Base-by-base conservation (phyloP, 2,329 filamentous ascomycete species). In the Talaromyces verruculosus region DNA sequence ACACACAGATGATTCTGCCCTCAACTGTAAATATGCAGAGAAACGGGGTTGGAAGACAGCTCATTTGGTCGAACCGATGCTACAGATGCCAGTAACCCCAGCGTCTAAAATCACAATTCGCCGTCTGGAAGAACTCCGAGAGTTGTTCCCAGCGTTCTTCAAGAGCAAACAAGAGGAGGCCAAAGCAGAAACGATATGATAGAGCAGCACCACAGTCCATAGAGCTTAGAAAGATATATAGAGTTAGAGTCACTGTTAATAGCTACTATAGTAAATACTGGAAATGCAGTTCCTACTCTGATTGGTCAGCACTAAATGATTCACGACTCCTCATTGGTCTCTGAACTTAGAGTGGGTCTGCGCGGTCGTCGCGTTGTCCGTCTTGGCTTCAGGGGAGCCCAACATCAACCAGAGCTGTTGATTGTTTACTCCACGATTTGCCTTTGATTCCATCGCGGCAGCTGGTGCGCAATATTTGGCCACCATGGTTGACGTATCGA, bases 61-160 rank as follows among this genome's bases (percentile, higher is more conserved):
- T 5, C 95, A 98, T 78, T 84, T 97, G 25, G 88, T 98, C 5
- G 95, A 98, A 75, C 88, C 91, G 41, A 86, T 85, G 6, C 83
- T 92, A 39, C 80, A 85, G 17, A 76, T 84, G 10, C 93, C 93
- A 1, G 77, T 79, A 25, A 84, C 82, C 5, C 87, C 85, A 67
- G 89, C 90, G 4, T 89, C 89, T 43, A 86, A 91, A 72, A 87
- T 91, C 76, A 89, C 93, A 74, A 91, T 99, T 69, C 84, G 85
- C 53, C 85, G 88, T 73, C 80, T 99, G 33, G 84, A 91, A 69
- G 91, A 98, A 73, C 80, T 99, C 66, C 87, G 91, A 55, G 80
- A 80, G 0, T 78, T 91, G 11, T 98, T 94, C 70, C 93, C 95
- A 0, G 88, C 96, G 65, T 87, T 97, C 68, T 97, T 99, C 84